Conservation (phyloP, 768 basidiomycete species). For the Phlebiopsis gigantea region DNA sequence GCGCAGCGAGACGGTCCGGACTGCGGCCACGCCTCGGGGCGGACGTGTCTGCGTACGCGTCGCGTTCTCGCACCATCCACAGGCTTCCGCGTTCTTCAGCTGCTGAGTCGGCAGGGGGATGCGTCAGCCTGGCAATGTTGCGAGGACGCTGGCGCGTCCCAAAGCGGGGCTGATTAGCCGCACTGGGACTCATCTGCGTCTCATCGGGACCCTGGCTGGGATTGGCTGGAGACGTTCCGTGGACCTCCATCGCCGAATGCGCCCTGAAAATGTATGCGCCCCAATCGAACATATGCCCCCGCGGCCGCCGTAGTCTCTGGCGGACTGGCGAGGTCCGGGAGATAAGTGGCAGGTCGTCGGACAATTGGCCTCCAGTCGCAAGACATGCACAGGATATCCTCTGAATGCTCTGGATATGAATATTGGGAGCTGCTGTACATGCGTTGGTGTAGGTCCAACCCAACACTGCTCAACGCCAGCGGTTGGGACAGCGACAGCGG, state of each 20-base stretch:
- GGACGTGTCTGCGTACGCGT: not conserved
- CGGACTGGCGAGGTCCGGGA: not conserved
- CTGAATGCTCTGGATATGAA: not conserved
- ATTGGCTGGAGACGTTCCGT: not conserved
- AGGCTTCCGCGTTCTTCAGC: constrained; percentile 1
- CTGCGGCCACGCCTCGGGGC: not conserved
- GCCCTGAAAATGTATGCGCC: not conserved
- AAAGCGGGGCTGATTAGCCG: not conserved
- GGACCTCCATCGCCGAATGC: not conserved
- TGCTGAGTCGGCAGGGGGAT: constrained; percentile 1
- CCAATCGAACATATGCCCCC: not conserved
- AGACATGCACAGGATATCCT: too few relatives aligned
- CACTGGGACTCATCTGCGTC: not conserved
- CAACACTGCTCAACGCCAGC: not conserved
- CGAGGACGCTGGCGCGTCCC: not conserved
- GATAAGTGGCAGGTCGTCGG: constrained; percentile 5
- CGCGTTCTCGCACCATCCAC: constrained; percentile 11
- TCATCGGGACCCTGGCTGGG: constrained; percentile 1
- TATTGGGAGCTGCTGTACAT: too few relatives aligned
- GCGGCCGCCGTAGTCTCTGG: not conserved
- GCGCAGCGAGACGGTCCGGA: not conserved
- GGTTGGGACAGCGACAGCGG: not conserved
- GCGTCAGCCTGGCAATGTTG: constrained; percentile 12
- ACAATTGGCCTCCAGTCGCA: not conserved
- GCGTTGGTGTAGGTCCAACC: not conserved